A percentile compares a stretch with the other conserved stretches of the same genome.
phyloP scores from a whole-genome alignment of 2,329 filamentous ascomycete species.

The Penicillium nordicum region DNA sequence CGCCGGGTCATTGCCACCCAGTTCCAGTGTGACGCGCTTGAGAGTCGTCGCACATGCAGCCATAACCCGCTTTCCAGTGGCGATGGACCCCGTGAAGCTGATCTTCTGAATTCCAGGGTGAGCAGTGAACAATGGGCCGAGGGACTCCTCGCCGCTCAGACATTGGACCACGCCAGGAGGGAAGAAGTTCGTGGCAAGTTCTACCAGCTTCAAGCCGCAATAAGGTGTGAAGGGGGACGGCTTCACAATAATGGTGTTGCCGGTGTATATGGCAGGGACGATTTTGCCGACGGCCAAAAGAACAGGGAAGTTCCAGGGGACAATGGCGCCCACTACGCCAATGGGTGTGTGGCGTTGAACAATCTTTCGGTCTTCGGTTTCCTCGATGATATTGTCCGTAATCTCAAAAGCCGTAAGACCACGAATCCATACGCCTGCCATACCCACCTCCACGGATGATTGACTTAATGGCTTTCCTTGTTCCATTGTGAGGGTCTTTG shows the following conservation, averaged over 20 bases:
- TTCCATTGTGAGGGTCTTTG: constrained; percentile 42
- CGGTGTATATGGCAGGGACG: constrained; percentile 49
- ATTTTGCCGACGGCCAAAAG: constrained; percentile 50
- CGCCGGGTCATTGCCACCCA: constrained; percentile 56
- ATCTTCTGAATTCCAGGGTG: constrained; percentile 57
- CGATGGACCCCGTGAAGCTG: constrained; percentile 56
- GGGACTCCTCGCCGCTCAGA: constrained; percentile 53
- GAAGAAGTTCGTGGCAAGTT: constrained; percentile 49
- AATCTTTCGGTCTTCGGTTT: constrained; percentile 41
- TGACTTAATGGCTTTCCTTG: constrained; percentile 41
- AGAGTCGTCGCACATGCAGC: constrained; percentile 50
- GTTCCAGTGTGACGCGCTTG: constrained; percentile 53
- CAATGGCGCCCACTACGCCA: constrained; percentile 51
- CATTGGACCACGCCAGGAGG: constrained; percentile 57
- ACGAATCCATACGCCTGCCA: constrained; percentile 24
- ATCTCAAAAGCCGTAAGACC: constrained; percentile 33
- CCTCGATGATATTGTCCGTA: constrained; percentile 48
- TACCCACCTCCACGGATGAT: constrained; percentile 26
- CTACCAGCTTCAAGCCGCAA: constrained; percentile 53
- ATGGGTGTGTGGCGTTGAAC: constrained; percentile 39
- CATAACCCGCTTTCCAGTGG: constrained; percentile 51
- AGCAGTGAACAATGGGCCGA: constrained; percentile 54
- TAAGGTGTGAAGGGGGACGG: constrained; percentile 54
- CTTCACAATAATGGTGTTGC: constrained; percentile 54
- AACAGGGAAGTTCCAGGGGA: constrained; percentile 57